Percentiles rank a stretch among this genome's conserved stretches.
phyloP scores from a whole-genome alignment of 495 filamentous ascomycete genomes.

The Penicillium crystallinum region DNA sequence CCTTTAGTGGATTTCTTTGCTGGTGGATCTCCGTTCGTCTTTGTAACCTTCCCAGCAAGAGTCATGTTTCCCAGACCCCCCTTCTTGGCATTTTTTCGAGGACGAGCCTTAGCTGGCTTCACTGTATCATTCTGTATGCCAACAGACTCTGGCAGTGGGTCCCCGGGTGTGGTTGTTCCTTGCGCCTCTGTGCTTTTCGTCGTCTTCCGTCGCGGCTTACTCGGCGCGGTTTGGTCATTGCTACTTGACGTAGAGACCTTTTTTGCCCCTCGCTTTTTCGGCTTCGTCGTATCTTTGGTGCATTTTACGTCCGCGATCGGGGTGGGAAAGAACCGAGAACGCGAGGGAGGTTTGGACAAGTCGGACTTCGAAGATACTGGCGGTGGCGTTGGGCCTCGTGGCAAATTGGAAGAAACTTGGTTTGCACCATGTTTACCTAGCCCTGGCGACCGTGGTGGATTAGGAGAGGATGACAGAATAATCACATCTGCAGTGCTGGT shows the following conservation, averaged over 20 bases:
- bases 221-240: conserved; percentile 1
- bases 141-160: background rate
- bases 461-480: conserved; percentile 41
- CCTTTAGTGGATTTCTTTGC: conserved; percentile 13
- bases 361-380: conserved; percentile 33
- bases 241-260: background rate
- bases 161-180: background rate
- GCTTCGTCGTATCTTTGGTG: background rate
- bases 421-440: conserved; percentile 6
- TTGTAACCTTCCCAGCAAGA: conserved; percentile 34
- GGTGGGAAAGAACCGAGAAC: conserved; percentile 28
- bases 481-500: conserved; percentile 27
- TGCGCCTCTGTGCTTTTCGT: conserved; percentile 13
- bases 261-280: conserved; percentile 8
- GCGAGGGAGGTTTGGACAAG: conserved; percentile 22
- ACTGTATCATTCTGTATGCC: conserved; percentile 10
- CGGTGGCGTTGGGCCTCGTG: conserved; percentile 25
- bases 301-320: conserved; percentile 1
- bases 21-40: conserved; percentile 17
- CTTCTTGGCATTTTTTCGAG: conserved; percentile 14
- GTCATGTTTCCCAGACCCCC: conserved; percentile 28
- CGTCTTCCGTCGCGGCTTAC: conserved; percentile 15
- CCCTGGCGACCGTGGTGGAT: conserved; percentile 17
- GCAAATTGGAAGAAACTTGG: conserved; percentile 11
- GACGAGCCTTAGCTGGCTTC: conserved; percentile 21